Evolutionary conservation across 75 land plant genomes (phyloP), one percentile per base, ranked within the genome.

Genomic region (Larix kaempferi): DNA sequence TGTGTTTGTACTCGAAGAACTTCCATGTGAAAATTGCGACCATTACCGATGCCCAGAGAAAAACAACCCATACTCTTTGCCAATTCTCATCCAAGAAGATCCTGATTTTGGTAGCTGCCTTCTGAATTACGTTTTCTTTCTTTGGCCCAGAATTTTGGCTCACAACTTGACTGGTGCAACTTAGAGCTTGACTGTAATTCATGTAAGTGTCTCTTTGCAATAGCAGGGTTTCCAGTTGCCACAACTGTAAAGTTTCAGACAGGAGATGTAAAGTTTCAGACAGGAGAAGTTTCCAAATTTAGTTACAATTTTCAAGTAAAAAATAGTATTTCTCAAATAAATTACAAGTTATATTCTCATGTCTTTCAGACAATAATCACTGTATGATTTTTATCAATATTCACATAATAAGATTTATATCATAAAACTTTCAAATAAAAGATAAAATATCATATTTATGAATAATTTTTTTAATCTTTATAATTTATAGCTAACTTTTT

Each of bases 141-240:
- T 84, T 75, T 10, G 85, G 81, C 0, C 86, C 90, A 3, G 90
- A 75, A 76, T 90, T 92, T 74, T 90, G 95, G 74, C 92, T 89
- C 85, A 93, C 63, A 11, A 85, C 83, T 78, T 93, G 95, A 87
- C 93, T 84, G 6, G 90, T 88, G 87, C 79, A 84, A 78, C 98
- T 87, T 60, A 92, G 84, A 2, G 92, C 91, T 77, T 91, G 93
- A 74, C 93, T 91, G 88, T 93, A 87, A 84, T 78, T 93, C 26
- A 91, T 80, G 74, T 91, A 91, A 17, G 93, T 89, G 84, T 91
- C 93, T 84, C 83, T 87, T 52, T 91, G 93, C 35, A 91, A 76
- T 57, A 95, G 82, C 54, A 95, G 80, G 17, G 91, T 89, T 76
- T 95, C 96, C 82, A 95, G 75, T 79, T 95, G 95, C 93, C 91